phyloP scores from a whole-genome alignment of 1,139 yeast species.

The Debaryomyces subglobosus region DNA sequence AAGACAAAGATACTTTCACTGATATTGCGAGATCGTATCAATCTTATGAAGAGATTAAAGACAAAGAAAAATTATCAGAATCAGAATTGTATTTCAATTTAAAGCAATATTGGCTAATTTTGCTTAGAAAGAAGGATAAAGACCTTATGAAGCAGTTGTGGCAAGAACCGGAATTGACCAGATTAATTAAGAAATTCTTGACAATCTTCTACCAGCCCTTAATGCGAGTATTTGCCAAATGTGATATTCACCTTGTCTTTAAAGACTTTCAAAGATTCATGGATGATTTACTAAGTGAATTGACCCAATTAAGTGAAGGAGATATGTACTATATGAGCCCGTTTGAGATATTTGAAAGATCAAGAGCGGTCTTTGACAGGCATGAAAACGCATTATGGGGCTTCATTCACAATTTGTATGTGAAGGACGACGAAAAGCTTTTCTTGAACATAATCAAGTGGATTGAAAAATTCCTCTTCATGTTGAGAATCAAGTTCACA shows the following conservation, averaged over 20 bases:
- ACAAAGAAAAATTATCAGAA: conserved; percentile 17
- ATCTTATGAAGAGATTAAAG: conserved; percentile 22
- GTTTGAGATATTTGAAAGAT: conserved; percentile 61
- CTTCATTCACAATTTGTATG: conserved; percentile 76
- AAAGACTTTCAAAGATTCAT: conserved; percentile 72
- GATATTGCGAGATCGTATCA: conserved; percentile 22
- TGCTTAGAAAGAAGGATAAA: conserved; percentile 74
- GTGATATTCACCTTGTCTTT: conserved; percentile 76
- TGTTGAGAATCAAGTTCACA: conserved; percentile 62
- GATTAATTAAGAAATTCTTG: conserved; percentile 68
- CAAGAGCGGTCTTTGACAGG: conserved; percentile 64
- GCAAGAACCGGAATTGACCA: conserved; percentile 81
- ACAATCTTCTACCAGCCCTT: conserved; percentile 84
- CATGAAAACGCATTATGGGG: conserved; percentile 73
- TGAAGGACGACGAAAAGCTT: conserved; percentile 69
- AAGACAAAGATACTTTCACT: conserved; percentile 2
- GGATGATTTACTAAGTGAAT: conserved; percentile 63
- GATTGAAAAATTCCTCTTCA: conserved; percentile 58
- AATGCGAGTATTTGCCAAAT: conserved; percentile 72
- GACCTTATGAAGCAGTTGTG: conserved; percentile 73
- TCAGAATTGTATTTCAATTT: conserved; percentile 46
- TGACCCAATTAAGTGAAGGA: conserved; percentile 51
- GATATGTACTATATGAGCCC: conserved; percentile 49
- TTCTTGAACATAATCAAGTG: conserved; percentile 73
- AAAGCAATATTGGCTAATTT: conserved; percentile 65